These are phyloP conservation scores for Toxoplasma gondii DNA, from an alignment of 169 alveolate species.

Conservation along the genomic window DNA sequence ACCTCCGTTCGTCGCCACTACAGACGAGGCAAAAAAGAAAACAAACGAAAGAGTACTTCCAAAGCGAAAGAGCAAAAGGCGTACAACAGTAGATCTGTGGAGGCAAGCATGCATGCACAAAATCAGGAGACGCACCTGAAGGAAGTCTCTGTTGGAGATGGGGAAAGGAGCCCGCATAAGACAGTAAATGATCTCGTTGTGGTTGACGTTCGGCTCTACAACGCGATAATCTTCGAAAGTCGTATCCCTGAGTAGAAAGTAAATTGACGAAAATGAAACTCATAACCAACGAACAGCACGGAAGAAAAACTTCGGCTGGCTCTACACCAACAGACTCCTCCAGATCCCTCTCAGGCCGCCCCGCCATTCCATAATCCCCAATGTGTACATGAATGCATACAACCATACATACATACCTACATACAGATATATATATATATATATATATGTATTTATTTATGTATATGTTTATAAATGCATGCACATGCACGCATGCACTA, in stretches of 20 bases:
- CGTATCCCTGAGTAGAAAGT: conserved; percentile 45
- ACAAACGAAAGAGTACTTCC: background rate
- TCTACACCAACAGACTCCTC: background rate
- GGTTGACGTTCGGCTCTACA: conserved; percentile 56
- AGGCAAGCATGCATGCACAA: background rate
- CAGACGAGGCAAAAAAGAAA: background rate
- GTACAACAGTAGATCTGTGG: too few species aligned
- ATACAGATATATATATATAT: background rate
- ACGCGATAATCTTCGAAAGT: conserved; percentile 60
- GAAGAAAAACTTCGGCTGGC: background rate
- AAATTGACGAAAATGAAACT: background rate
- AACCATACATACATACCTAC: background rate
- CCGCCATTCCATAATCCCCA: background rate
- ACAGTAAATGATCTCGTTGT: conserved; percentile 68
- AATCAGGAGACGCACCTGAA: conserved; percentile 42
- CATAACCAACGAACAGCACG: background rate
- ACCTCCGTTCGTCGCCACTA: conserved; percentile 63
- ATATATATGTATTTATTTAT: background rate
- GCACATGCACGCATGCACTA: background rate
- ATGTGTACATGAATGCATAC: background rate
- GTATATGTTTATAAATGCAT: background rate
- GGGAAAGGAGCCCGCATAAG: conserved; percentile 71
- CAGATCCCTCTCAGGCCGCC: background rate
- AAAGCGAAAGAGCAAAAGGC: background rate
- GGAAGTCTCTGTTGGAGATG: conserved; percentile 61